phyloP scores from a whole-genome alignment of 1,284 basidiomycete species.

The Jaminaea rosea region DNA sequence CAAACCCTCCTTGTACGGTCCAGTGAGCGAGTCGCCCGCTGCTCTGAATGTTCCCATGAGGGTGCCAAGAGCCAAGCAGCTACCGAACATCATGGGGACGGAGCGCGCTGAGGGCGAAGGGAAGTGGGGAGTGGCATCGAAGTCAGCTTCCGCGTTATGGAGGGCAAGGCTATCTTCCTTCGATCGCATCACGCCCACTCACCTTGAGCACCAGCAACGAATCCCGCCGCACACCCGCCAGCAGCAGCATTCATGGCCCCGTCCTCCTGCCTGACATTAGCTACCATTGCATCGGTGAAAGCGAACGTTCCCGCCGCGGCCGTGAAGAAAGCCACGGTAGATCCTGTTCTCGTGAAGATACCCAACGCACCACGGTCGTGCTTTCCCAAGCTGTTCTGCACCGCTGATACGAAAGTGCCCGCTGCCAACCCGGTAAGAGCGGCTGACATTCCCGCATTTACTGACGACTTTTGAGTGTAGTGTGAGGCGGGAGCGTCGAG shows the following conservation, averaged over 20 bases:
- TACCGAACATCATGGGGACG: constrained; percentile 69
- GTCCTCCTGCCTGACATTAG: constrained; percentile 70
- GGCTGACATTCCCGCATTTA: constrained; percentile 30
- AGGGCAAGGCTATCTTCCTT: neutral
- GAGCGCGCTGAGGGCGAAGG: constrained; percentile 60
- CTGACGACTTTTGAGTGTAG: constrained; percentile 17
- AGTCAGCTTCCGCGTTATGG: too few species aligned
- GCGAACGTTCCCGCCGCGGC: constrained; percentile 86
- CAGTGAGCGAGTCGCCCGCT: constrained; percentile 53
- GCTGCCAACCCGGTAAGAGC: constrained; percentile 24
- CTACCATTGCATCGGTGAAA: constrained; percentile 67
- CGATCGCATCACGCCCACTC: constrained; percentile 48
- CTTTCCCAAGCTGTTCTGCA: constrained; percentile 41
- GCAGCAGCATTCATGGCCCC: constrained; percentile 75
- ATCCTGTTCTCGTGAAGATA: constrained; percentile 67
- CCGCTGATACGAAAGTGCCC: constrained; percentile 37
- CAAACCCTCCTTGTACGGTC: constrained; percentile 17
- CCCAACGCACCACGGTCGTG: constrained; percentile 81
- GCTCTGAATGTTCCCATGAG: constrained; percentile 76
- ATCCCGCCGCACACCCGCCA: constrained; percentile 85
- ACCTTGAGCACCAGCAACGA: constrained; percentile 77
- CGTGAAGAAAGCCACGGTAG: constrained; percentile 72
- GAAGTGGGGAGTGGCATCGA: constrained; percentile 1
- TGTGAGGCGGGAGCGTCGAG: too few species aligned
- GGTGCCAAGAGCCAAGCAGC: constrained; percentile 69